These are phyloP conservation scores for Claviceps quebecensis DNA, from an alignment of 2,329 filamentous ascomycete genomes.

Conservation along the genomic window DNA sequence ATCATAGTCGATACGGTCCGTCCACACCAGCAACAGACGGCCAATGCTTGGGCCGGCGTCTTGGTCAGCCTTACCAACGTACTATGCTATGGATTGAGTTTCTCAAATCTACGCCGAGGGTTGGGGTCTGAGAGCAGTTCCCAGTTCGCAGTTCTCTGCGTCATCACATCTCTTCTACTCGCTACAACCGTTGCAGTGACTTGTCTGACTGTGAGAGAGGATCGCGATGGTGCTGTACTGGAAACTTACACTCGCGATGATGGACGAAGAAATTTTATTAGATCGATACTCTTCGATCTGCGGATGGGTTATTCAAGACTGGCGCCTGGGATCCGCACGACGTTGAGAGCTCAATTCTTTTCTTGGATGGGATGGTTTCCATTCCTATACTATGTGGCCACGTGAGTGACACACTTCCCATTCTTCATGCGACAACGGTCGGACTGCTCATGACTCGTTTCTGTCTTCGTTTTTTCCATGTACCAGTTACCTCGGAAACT, in stretches of 20 bases:
- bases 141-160: neutral
- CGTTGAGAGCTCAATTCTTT: neutral
- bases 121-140: neutral
- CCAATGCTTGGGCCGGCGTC: neutral
- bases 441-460: too few relatives aligned
- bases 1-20: neutral
- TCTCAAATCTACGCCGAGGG: neutral
- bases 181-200: neutral
- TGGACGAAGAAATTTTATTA: neutral
- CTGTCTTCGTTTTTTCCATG: neutral
- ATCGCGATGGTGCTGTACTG: neutral
- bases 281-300: neutral
- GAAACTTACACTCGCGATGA: neutral
- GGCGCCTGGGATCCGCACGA: neutral
- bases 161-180: neutral
- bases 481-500: neutral
- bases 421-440: neutral
- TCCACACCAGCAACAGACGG: neutral
- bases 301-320: neutral
- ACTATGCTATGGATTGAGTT: neutral
- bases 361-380: conserved; percentile 2
- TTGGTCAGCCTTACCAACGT: neutral
- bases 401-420: neutral
- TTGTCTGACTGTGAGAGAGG: neutral
- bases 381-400: neutral